Conservation (phyloP, 1,284 basidiomycete genomes). For the Rhodotorula glutinis region DNA sequence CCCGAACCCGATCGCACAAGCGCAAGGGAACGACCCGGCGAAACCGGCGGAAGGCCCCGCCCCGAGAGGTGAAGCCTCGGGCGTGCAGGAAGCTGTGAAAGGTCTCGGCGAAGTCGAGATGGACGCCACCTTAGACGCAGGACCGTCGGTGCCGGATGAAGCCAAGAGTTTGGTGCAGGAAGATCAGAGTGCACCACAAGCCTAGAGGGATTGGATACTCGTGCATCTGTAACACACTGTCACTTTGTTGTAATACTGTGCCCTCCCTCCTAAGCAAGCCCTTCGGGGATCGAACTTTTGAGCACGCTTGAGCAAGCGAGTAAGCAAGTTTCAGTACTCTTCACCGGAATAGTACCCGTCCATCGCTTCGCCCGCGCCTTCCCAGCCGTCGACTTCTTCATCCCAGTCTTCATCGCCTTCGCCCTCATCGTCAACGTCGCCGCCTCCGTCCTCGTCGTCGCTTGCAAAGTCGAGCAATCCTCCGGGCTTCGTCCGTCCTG, state of each 20-base stretch:
- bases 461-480: constrained; percentile 27
- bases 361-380: constrained; percentile 35
- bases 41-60: constrained; percentile 11
- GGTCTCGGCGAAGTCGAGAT: constrained; percentile 9
- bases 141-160: constrained; percentile 13
- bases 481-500: background rate
- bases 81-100: constrained; percentile 14
- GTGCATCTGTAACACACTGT: too few relatives aligned
- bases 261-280: too few relatives aligned
- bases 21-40: constrained; percentile 5
- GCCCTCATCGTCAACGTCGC: constrained; percentile 4
- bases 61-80: background rate
- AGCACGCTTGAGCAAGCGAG: too few relatives aligned
- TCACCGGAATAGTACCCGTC: constrained; percentile 34
- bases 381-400: constrained; percentile 37
- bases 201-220: too few relatives aligned
- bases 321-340: background rate
- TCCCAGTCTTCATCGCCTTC: constrained; percentile 39
- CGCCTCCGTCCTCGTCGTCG: constrained; percentile 8
- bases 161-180: constrained; percentile 17
- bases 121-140: constrained; percentile 4
- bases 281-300: too few relatives aligned
- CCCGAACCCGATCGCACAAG: constrained; percentile 3
- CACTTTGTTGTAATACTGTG: constrained; percentile 1
- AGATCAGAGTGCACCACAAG: background rate